Evolutionary conservation across 345 rosid species (phyloP), one percentile per base, ranked within the genome.

Genomic region (Rubroshorea leprosula): DNA sequence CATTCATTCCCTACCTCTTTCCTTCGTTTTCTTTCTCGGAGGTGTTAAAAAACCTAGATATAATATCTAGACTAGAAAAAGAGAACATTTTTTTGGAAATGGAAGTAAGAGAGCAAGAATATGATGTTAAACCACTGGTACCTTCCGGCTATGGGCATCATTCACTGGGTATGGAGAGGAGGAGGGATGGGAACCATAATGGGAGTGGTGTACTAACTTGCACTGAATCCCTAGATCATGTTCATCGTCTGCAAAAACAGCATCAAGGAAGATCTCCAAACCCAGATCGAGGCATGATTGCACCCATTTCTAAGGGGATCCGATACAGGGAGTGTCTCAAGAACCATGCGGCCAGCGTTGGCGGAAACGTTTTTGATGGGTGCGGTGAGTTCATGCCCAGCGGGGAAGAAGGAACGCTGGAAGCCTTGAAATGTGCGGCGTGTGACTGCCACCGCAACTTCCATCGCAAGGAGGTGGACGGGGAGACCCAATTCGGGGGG

Each of bases 311-410:
- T 10, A 13, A 1, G 18, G 65, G 51, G 16, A 68, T 60, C 27
- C 73, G 86, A 63, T 92, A 89, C 74, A 76, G 95, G 5, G 98
- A 92, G 65, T 92, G 98, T 61, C 83, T 86, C 6, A 76, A 87
- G 62, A 92, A 92, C 76, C 98, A 92, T 70, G 96, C 95, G 1
- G 96, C 97, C 20, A 81, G 56, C 64, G 75, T 86, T 31, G 98
- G 98, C 8, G 97, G 98, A 4, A 86, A 78, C 23, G 80, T 89
- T 15, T 74, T 65, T 67, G 98, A 92, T 23, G 98, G 98, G 5
- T 92, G 98, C 46, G 93, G 97, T 1, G 98, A 92, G 89, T 92
- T 92, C 76, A 89, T 92, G 97, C 94, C 98, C 0, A 80, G 96
- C 6, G 97, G 98, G 0, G 89, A 85, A 43, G 97, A 82, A n/a